phyloP scores from a whole-genome alignment of 2,329 filamentous ascomycete genomes.

The Nigrospora osmanthi region DNA sequence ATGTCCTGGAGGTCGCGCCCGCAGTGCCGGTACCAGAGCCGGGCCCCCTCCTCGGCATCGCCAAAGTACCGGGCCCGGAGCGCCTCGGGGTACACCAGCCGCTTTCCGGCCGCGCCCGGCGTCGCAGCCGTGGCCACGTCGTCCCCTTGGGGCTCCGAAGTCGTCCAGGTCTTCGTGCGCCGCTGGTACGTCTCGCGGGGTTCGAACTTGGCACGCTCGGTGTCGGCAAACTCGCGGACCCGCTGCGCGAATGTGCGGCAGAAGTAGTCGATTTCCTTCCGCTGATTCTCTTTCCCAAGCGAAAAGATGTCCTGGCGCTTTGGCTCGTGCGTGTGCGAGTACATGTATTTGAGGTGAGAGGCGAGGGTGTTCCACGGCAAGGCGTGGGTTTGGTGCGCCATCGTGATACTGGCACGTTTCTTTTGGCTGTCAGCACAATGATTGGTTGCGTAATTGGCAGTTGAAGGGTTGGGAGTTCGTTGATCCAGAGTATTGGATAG shows the following conservation, averaged over 20 bases:
- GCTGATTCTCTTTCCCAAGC: background rate
- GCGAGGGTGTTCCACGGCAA: background rate
- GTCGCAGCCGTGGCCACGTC: background rate
- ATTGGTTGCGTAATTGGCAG: too few relatives aligned
- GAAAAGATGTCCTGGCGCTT: conserved; percentile 1
- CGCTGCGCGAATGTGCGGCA: background rate
- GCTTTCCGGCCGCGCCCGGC: background rate
- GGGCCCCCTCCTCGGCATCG: background rate
- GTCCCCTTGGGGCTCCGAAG: background rate
- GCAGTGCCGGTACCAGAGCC: background rate
- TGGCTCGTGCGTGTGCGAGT: background rate
- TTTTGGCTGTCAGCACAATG: too few relatives aligned
- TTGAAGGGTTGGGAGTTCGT: too few relatives aligned
- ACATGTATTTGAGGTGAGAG: background rate
- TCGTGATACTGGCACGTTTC: background rate
- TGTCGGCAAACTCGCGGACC: background rate
- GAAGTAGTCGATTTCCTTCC: conserved; percentile 1
- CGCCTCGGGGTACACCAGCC: background rate
- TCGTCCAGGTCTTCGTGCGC: background rate
- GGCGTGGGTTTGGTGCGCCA: background rate
- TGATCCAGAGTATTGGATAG: too few relatives aligned
- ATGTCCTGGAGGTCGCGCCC: background rate
- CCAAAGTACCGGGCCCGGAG: background rate
- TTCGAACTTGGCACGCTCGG: background rate
- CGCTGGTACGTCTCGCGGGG: background rate